phyloP scores from a whole-genome alignment of 2,329 filamentous ascomycete species.

The Aspergillus ibericus region DNA sequence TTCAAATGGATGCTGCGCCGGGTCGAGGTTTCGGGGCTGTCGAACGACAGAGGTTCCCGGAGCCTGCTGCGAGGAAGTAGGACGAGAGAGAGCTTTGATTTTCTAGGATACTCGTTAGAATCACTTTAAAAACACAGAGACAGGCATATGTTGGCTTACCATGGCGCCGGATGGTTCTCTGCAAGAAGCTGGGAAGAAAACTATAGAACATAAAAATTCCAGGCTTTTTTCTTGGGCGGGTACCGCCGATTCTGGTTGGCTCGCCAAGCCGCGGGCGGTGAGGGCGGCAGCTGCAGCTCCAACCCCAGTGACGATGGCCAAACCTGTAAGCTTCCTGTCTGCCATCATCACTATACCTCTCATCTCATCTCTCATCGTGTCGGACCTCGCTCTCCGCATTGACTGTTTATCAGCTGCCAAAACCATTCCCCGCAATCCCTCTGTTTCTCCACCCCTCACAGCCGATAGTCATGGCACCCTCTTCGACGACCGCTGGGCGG shows the following conservation, averaged over 20 bases:
- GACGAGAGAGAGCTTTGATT: slow-evolving; percentile 56
- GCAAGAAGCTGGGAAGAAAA: background rate
- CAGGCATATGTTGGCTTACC: slow-evolving; percentile 24
- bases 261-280: slow-evolving; percentile 36
- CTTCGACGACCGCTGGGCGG: slow-evolving; percentile 58
- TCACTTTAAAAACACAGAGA: background rate
- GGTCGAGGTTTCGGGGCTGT: slow-evolving; percentile 64
- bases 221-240: slow-evolving; percentile 31
- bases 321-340: slow-evolving; percentile 9
- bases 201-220: slow-evolving; percentile 20
- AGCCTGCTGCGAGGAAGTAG: slow-evolving; percentile 48
- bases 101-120: slow-evolving; percentile 41
- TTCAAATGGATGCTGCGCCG: slow-evolving; percentile 86
- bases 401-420: background rate
- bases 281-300: slow-evolving; percentile 20
- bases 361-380: slow-evolving; percentile 3
- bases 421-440: slow-evolving; percentile 11
- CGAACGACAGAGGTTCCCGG: slow-evolving; percentile 48
- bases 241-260: slow-evolving; percentile 26
- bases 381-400: background rate
- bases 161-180: slow-evolving; percentile 23
- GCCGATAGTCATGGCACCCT: slow-evolving; percentile 47
- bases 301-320: slow-evolving; percentile 23
- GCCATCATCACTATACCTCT: slow-evolving; percentile 10
- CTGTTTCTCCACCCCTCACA: slow-evolving; percentile 9